A percentile compares a stretch with the other conserved stretches of the same genome.
Conservation (phyloP, 2,329 filamentous ascomycete species). For the Chaetomium sp. region DNA sequence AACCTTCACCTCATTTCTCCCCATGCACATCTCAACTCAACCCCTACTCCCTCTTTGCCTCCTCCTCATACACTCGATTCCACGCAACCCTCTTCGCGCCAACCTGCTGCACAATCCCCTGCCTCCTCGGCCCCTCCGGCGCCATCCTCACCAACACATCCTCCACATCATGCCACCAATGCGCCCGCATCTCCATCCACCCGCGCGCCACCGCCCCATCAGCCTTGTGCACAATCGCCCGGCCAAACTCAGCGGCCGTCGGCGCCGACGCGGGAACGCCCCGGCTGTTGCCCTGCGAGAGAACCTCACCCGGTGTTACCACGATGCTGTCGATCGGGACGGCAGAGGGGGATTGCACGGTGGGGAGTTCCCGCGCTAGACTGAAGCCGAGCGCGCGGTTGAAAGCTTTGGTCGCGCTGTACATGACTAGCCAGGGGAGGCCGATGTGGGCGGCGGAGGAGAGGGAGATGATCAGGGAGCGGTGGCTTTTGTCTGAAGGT, state of each 20-base stretch:
- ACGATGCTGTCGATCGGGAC: conserved; percentile 27
- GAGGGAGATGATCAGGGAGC: conserved; percentile 28
- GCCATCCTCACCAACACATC: background rate
- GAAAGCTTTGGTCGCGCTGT: conserved; percentile 29
- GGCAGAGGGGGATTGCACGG: conserved; percentile 11
- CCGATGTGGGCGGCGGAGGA: conserved; percentile 25
- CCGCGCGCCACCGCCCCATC: conserved; percentile 22
- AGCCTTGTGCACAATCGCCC: conserved; percentile 18
- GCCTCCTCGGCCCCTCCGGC: background rate
- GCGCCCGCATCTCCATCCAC: conserved; percentile 24
- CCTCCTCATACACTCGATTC: background rate
- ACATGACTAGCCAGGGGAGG: conserved; percentile 27
- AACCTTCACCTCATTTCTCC: too few relatives aligned
- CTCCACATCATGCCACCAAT: conserved; percentile 22
- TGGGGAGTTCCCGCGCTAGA: conserved; percentile 27
- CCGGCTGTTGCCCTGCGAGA: conserved; percentile 21
- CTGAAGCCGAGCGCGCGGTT: conserved; percentile 25
- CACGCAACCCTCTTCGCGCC: background rate
- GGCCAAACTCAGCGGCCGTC: conserved; percentile 15
- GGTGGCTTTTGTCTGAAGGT: conserved; percentile 2
- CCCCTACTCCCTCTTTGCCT: background rate
- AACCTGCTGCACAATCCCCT: background rate
- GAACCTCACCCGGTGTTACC: conserved; percentile 28
- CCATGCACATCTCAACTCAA: background rate
- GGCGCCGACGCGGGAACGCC: conserved; percentile 17